Evolutionary conservation across 2,329 filamentous ascomycete genomes (phyloP).

Genomic region (Anisogramma anomala): DNA sequence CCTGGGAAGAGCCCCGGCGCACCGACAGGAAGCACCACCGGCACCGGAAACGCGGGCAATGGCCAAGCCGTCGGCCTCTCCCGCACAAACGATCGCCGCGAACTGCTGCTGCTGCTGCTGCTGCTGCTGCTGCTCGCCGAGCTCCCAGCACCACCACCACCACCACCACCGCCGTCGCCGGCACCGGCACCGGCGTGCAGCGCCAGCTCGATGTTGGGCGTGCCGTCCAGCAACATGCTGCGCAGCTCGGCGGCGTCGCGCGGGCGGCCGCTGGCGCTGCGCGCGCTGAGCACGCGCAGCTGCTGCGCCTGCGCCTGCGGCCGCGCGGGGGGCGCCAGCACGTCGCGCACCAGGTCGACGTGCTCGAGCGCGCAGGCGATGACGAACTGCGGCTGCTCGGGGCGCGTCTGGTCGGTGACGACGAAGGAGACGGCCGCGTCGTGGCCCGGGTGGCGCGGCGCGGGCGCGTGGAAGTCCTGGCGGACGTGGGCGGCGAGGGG

Average conservation of each 20-base stretch:
- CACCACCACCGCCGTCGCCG: no score
- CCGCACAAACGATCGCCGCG: no score
- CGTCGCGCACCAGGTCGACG: constrained; percentile 4
- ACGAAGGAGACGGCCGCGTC: constrained; percentile 12
- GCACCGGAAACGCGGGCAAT: no score
- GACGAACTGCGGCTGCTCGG: constrained; percentile 11
- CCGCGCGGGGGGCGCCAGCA: constrained; percentile 9
- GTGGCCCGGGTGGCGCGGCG: constrained; percentile 9
- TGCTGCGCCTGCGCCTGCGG: no score
- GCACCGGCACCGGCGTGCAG: neutral
- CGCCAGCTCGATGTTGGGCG: constrained; percentile 10
- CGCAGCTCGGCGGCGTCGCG: constrained; percentile 6
- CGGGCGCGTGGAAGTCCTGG: constrained; percentile 2
- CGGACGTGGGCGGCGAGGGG: neutral
- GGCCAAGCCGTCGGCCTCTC: no score
- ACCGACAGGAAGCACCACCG: no score
- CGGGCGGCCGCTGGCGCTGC: constrained; percentile 7
- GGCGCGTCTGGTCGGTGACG: constrained; percentile 9
- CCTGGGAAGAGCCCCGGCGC: no score
- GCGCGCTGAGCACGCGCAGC: constrained; percentile 1
- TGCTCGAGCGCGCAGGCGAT: constrained; percentile 12
- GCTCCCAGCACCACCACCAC: no score
- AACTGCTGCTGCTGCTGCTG: no score
- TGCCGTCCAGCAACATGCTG: constrained; percentile 12
- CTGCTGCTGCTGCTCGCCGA: no score